phyloP scores from a whole-genome alignment of 768 basidiomycete species.

The Ramaria rubella region DNA sequence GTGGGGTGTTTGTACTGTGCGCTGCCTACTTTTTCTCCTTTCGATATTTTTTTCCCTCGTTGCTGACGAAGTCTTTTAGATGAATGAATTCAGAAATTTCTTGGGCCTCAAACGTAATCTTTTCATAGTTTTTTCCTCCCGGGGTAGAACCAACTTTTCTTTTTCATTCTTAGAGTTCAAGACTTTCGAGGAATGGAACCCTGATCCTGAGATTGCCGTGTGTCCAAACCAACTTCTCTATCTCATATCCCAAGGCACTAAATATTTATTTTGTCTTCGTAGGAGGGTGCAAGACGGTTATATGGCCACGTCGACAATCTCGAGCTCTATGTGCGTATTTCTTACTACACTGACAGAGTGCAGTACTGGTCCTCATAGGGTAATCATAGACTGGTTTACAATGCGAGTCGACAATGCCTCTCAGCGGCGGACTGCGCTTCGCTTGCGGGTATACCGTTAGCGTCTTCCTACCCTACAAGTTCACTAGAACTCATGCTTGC shows the following conservation, averaged over 20 bases:
- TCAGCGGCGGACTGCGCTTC: conserved; percentile 23
- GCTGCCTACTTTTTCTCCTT: neutral
- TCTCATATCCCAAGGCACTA: neutral
- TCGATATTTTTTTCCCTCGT: neutral
- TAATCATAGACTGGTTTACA: neutral
- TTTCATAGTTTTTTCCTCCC: neutral
- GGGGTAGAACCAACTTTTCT: neutral
- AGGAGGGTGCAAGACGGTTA: conserved; percentile 27
- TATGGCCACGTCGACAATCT: conserved; percentile 34
- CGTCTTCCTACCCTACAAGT: neutral
- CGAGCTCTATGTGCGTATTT: conserved; percentile 31
- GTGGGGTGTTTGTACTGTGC: conserved; percentile 46
- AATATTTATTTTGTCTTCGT: neutral
- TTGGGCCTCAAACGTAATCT: conserved; percentile 34
- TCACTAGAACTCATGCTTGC: neutral
- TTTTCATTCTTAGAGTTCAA: conserved; percentile 23
- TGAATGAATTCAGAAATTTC: conserved; percentile 52
- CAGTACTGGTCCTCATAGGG: no score
- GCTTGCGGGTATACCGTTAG: conserved; percentile 18
- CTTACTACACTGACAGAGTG: no score
- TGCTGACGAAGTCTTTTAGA: no score
- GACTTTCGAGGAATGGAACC: conserved; percentile 51
- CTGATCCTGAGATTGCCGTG: conserved; percentile 39
- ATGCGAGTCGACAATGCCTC: conserved; percentile 24
- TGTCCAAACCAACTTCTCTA: conserved; percentile 10